Evolutionary conservation across 2,329 filamentous ascomycete species (phyloP).

Genomic region (Hirsutella thompsonii): DNA sequence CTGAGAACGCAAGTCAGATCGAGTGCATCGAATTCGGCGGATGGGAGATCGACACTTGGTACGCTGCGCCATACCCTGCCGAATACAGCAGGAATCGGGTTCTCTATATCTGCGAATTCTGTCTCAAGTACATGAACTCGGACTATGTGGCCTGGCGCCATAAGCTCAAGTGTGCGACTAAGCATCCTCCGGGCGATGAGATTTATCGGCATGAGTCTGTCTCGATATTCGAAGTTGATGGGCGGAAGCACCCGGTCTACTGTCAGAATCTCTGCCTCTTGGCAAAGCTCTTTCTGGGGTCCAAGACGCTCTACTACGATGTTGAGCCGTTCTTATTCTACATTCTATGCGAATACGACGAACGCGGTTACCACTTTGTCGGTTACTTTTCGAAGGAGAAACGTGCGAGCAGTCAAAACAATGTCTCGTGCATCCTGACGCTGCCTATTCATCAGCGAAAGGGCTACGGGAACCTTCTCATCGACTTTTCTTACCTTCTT

Average conservation of each 20-base stretch:
- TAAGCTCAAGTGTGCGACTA: constrained; percentile 91
- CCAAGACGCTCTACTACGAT: constrained; percentile 96
- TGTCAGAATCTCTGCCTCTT: constrained; percentile 95
- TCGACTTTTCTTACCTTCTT: constrained; percentile 95
- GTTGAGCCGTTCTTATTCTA: constrained; percentile 97
- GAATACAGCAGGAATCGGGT: constrained; percentile 95
- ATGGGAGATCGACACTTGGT: constrained; percentile 98
- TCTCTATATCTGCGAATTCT: constrained; percentile 99
- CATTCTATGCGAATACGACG: constrained; percentile 88
- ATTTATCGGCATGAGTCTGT: constrained; percentile 88
- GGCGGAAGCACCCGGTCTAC: constrained; percentile 94
- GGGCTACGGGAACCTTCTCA: constrained; percentile 90
- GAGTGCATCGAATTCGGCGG: constrained; percentile 98
- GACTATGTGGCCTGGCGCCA: constrained; percentile 97
- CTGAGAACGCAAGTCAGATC: constrained; percentile 88
- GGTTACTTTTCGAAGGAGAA: constrained; percentile 99
- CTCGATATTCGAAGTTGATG: constrained; percentile 95
- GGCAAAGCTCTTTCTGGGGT: constrained; percentile 94
- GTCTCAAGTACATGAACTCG: constrained; percentile 98
- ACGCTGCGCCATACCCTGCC: constrained; percentile 93
- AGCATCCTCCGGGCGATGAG: constrained; percentile 93
- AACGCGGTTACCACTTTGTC: constrained; percentile 87
- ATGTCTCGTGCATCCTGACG: constrained; percentile 94
- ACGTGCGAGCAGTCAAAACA: constrained; percentile 84
- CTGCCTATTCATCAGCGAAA: constrained; percentile 94